Conservation (phyloP, 176 grass and related monocot species). For the Pontederia paniculata region DNA sequence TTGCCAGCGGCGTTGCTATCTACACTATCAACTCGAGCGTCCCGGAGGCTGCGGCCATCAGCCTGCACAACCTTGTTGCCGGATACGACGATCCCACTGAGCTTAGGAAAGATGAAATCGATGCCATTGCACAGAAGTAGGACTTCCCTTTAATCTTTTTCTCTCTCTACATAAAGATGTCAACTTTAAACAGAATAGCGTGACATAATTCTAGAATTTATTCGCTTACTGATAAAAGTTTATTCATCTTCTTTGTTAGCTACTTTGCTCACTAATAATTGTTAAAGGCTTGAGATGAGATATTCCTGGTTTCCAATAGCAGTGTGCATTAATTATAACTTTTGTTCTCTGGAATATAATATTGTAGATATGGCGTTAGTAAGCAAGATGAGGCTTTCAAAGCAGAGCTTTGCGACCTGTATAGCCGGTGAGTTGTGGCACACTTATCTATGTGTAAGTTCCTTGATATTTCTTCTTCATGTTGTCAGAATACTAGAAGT, state of each 20-base stretch:
- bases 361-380: constrained; percentile 72
- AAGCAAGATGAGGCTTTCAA: constrained; percentile 80
- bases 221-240: too few relatives aligned
- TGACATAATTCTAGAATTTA: too few relatives aligned
- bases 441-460: too few relatives aligned
- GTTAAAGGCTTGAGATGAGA: too few relatives aligned
- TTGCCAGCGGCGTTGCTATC: constrained; percentile 33
- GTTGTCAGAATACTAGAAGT: too few relatives aligned
- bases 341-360: constrained; percentile 19
- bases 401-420: constrained; percentile 81
- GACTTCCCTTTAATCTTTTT: not conserved
- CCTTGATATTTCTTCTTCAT: too few relatives aligned
- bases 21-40: constrained; percentile 63
- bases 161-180: too few relatives aligned
- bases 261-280: too few relatives aligned
- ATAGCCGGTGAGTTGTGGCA: constrained; percentile 33
- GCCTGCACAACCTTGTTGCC: constrained; percentile 72
- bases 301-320: not conserved
- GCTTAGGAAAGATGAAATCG: constrained; percentile 50
- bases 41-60: constrained; percentile 66
- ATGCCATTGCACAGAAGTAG: constrained; percentile 61
- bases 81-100: constrained; percentile 53
- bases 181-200: too few relatives aligned
- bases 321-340: not conserved
- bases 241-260: too few relatives aligned